Base-by-base conservation (phyloP, 495 filamentous ascomycete genomes). In the Hyaloscypha bicolor region DNA sequence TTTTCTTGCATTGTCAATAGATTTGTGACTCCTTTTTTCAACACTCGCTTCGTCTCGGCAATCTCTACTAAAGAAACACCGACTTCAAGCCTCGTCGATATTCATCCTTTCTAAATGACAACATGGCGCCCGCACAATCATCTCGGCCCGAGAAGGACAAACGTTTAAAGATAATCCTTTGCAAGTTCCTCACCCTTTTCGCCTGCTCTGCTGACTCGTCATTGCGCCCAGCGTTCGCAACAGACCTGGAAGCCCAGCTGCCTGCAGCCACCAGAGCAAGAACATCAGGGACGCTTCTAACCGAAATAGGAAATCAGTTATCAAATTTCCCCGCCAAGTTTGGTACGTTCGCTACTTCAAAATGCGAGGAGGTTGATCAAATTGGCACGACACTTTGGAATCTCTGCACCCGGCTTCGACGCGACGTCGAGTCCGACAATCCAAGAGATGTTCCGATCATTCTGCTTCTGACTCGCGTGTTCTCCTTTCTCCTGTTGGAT, bases 401-500 rank as follows among this genome's bases (percentile, higher is more conserved):
- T 70, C 69, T 87, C 21, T 85, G 87, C 62, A 87, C 85, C 4
- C 81, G 84, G 9, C 70, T 88, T 31, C 74, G 72, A 58, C 77
- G 80, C 51, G 73, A 67, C 12, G 56, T 63, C 32, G 66, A 70
- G 37, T 60, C 58, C 3, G 63, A 69, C n/a, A 67, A 57, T 29
- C 62, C 70, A 19, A 14, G 62, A 48, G 60, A 66, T 45, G 22
- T 51, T n/a, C 63, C 69, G 6, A 32, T 45, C 9, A 62, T 73
- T 3, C 51, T 73, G 21, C 56, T 73, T 33, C 9, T 73, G 3
- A 64, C 66, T 4, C 87, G 88, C 60, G 82, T 87, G 35, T 85
- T 95, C 63, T 88, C 90, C 3, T 93, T 90, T 69, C 78, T 87
- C 31, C 79, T 97, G 66, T 76, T 97, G 48, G 90, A 88, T 33